Conservation (phyloP, 441 rosid genomes). For the California macrophylla region DNA sequence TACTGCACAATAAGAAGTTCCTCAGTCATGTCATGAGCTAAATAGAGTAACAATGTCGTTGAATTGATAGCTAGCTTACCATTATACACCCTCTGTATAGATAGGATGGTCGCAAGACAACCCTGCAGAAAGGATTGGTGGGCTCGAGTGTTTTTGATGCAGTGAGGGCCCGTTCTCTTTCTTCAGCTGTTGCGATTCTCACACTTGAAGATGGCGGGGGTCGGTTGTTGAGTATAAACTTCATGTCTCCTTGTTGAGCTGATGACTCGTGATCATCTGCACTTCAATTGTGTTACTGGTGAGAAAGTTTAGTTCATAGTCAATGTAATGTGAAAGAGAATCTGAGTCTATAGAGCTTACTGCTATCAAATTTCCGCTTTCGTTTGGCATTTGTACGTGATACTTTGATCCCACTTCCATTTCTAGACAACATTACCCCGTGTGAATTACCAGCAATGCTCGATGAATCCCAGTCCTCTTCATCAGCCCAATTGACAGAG, state of each 20-base stretch:
- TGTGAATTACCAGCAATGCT: slow-evolving; percentile 28
- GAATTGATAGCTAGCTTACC: slow-evolving; percentile 44
- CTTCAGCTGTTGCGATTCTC: slow-evolving; percentile 89
- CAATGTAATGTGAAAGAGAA: slow-evolving; percentile 3
- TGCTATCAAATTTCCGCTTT: slow-evolving; percentile 54
- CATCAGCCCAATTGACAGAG: slow-evolving; percentile 30
- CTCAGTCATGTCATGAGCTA: background rate
- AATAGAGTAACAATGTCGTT: background rate
- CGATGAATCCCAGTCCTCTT: slow-evolving; percentile 28
- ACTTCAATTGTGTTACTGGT: slow-evolving; percentile 15
- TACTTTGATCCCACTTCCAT: slow-evolving; percentile 21
- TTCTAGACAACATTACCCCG: slow-evolving; percentile 20
- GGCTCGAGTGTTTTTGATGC: slow-evolving; percentile 88
- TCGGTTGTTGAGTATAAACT: slow-evolving; percentile 2
- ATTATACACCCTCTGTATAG: slow-evolving; percentile 93
- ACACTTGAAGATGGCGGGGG: slow-evolving; percentile 41
- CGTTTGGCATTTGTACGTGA: slow-evolving; percentile 38
- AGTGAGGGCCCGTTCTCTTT: slow-evolving; percentile 79
- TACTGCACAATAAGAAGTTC: slow-evolving; percentile 50
- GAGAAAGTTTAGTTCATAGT: slow-evolving; percentile 19
- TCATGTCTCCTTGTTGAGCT: slow-evolving; percentile 28
- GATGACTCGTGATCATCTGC: slow-evolving; percentile 47
- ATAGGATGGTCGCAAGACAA: slow-evolving; percentile 90
- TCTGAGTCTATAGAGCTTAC: slow-evolving; percentile 37
- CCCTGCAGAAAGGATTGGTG: slow-evolving; percentile 90